Evolutionary conservation across 1,284 basidiomycete species (phyloP), one percentile per base, ranked within the genome.

Genomic region (Apiotrichum veenhuisii): DNA sequence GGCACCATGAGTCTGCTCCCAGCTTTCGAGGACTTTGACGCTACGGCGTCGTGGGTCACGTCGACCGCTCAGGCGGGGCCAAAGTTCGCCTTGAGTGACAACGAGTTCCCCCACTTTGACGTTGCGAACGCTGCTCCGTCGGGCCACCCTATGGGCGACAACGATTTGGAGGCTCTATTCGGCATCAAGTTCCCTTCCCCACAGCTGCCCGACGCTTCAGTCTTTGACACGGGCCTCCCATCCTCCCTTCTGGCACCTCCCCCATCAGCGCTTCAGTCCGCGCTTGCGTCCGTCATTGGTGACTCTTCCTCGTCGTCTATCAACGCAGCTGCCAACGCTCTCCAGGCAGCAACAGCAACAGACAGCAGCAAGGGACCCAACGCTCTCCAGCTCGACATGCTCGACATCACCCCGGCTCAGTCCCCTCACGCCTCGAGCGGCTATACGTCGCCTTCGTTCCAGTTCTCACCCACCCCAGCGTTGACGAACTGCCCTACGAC

Each of bases 391-490:
- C 59, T 61, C 23, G 55, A 61, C 43, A 55, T 54, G 30, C 37
- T 50, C n/a, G 49, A 34, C 50, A 11, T 57, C 40, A 53, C 51
- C 3, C 56, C 56, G 10, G 36, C 42, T 3, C 33, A 25, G 17
- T 57, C 57, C 0, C 57, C 57, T 3, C 43, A 7, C n/a, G 22
- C 38, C 26, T 45, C 46, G 17, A 58, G 53, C 43, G 54, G 52
- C 17, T 62, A 54, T 50, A 27, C 51, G 8, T 59, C 57, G 22
- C 60, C 60, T 1, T 50, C 57, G 10, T 62, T 62, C 52, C 40
- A 58, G 57, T 45, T 54, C 45, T 62, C 60, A 34, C 60, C 60
- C 1, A 62, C 60, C 12, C 60, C 60, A 1, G 56, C 52, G 12
- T 52, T 62, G 5, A 62, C 60, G 34, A 33, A 49, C 44, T 58